Base-by-base conservation (phyloP, 805 yeast genomes). In the Wickerhamiella vanderwaltii region DNA sequence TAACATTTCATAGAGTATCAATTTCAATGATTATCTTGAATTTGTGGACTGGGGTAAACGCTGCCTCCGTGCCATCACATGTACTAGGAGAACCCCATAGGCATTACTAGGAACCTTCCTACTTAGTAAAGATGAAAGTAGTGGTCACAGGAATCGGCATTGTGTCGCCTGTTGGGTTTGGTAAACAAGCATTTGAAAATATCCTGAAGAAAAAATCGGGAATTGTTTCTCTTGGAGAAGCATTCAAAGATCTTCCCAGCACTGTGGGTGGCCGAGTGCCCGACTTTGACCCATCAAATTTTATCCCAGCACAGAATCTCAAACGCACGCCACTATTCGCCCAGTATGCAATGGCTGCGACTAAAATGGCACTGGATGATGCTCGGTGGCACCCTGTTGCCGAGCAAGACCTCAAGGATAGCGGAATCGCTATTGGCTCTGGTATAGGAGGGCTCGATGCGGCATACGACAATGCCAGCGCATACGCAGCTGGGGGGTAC, bases 71-170 rank as follows among this genome's bases (percentile, higher is more conserved):
- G n/a, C n/a, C n/a, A n/a, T n/a, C n/a, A n/a, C n/a, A n/a, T n/a
- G n/a, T n/a, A n/a, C n/a, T n/a, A n/a, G n/a, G n/a, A n/a, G n/a
- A n/a, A n/a, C n/a, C n/a, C n/a, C n/a, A n/a, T n/a, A n/a, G n/a
- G n/a, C n/a, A n/a, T n/a, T n/a, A n/a, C n/a, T n/a, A n/a, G n/a
- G n/a, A n/a, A n/a, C n/a, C n/a, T n/a, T n/a, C n/a, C n/a, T n/a
- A n/a, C n/a, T n/a, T n/a, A n/a, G n/a, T n/a, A n/a, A n/a, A n/a
- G n/a, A 28, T 28, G 23, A 63, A 95, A 59, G 94, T 88, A 0
- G 96, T 88, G 1, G 79, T 88, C 1, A 91, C 98, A 0, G 98
- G 98, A 0, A 56, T 91, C 6, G 97, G 97, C 0, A 62, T 82
- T 20, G 72, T 87, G 1, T 74, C 91, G 0, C 98, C 98, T 0